Base-by-base conservation (phyloP, 768 basidiomycete species). In the Lactarius vividus region DNA sequence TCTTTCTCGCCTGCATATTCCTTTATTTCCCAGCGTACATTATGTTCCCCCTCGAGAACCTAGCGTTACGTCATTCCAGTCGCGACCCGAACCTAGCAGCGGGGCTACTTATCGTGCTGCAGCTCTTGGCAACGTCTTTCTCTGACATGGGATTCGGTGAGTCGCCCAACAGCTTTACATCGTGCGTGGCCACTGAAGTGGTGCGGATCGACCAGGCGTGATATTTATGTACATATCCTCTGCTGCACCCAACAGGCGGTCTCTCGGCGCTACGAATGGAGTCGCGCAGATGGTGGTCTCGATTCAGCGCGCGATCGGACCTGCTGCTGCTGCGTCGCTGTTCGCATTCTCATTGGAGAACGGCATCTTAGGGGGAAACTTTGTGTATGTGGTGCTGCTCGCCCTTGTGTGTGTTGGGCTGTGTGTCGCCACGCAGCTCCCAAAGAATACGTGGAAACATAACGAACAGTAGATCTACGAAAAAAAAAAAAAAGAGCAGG, bases 201-300 rank as follows among this genome's bases (percentile, higher is more conserved):
- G 13, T 28, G 4, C 11, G 20, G 83, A n/a, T 55, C 2, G 3
- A 31, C 16, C 60, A 89, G 89, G 87, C 29, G 83, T 86, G 55
- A 74, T 89, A n/a, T 89, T 88, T 73, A 88, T 91, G 63, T 88
- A 85, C 67, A 84, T 91, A 63, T 80, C 83, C 5, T 83, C 83
- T 2, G 80, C 88, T 6, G 79, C 89, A 0, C 88, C 89, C 1
- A 88, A 87, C 62, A 80, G 80, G 37, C 82, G 83, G 11, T 84
- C 86, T 10, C 80, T 90, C 6, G 89, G 89, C 8, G 84, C 87
- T 1, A 88, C 86, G 29, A 90, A 90, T 68, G 89, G 89, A 61
- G 39, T 77, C 18, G 72, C 74, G 28, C 73, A 81, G 81, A 71
- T 74, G 63, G 62, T 72, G 29, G 74, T 77, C 44, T 78, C 78